Evolutionary conservation across 23 red algal genomes (phyloP), one percentile per base, ranked within the genome.

Genomic region (Gracilaria caudata): DNA sequence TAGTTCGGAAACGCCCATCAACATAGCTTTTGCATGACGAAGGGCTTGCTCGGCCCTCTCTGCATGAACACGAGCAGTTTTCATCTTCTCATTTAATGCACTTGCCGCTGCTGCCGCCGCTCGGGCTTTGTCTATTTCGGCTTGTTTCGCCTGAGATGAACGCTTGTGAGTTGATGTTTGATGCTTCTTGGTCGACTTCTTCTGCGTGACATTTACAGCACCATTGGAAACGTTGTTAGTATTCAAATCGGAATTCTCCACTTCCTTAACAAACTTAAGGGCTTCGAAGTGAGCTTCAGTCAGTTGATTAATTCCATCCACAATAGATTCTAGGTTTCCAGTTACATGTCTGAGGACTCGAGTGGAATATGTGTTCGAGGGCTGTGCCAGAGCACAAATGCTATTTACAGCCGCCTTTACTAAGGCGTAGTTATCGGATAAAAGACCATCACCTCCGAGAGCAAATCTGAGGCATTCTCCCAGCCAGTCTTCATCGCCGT

Each of bases 91-190:
- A 28, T 72, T 77, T 26, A 72, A 37, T 40, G 87, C 87, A 55
- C 7, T 75, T n/a, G 77, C 87, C 19, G 51, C 40, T 81, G 87
- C 76, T 17, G 58, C 87, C 73, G 86, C 86, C 23, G 82, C 82
- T 51, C 82, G 63, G 6, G 82, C 82, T 41, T 53, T 73, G 36
- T 86, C 82, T 32, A 23, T 19, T 14, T 57, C 40, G 19, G 85
- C 85, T 64, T 89, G 85, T 45, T 61, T 89, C 28, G 44, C 63
- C 30, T 89, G 85, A 25, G 46, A 57, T 16, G 77, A 80, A 39
- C 26, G 77, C 36, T 58, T 81, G 79, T 34, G 79, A 26, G 41
- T 44, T 53, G 44, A 58, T 20, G 28, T 91, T 57, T 44, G n/a
- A 24, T 58, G 28, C 34, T 51, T 91, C 70, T 51, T 74, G 12